Conservation (phyloP, 768 basidiomycete species). For the Tulasnella calospora region DNA sequence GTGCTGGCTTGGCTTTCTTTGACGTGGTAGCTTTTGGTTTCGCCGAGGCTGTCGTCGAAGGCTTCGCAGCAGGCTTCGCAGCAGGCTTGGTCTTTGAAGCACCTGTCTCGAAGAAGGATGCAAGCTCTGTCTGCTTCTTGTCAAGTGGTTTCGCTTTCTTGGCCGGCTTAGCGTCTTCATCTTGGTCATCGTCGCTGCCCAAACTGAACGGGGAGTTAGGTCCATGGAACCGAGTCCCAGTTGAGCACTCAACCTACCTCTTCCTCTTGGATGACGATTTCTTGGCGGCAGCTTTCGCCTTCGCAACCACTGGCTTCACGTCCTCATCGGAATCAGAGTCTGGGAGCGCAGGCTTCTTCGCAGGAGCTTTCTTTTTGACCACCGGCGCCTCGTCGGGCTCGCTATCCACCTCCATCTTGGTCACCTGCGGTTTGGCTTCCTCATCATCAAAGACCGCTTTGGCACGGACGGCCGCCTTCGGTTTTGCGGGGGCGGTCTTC, state of each 20-base stretch:
- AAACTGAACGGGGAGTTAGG: neutral
- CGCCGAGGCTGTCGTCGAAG: neutral
- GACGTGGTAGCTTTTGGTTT: constrained; percentile 29
- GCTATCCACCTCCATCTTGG: constrained; percentile 36
- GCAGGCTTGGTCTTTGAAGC: constrained; percentile 47
- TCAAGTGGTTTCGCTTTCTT: constrained; percentile 47
- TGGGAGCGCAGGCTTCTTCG: constrained; percentile 33
- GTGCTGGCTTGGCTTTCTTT: constrained; percentile 38
- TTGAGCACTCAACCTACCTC: constrained; percentile 5
- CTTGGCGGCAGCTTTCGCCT: constrained; percentile 29
- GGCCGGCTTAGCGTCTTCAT: constrained; percentile 42
- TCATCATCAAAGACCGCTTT: constrained; percentile 43
- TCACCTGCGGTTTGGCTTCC: constrained; percentile 41
- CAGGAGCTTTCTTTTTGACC: constrained; percentile 31
- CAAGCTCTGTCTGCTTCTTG: constrained; percentile 42
- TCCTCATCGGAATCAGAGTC: constrained; percentile 42
- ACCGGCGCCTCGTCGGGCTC: constrained; percentile 32
- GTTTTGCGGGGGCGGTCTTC: constrained; percentile 35
- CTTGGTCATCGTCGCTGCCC: constrained; percentile 39
- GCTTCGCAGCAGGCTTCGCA: constrained; percentile 29
- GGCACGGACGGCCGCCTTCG: constrained; percentile 27
- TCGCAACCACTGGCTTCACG: constrained; percentile 29
- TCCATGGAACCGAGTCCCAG: too few species aligned
- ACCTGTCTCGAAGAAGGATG: constrained; percentile 56
- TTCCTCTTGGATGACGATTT: constrained; percentile 25